Percentiles rank a stretch among this genome's conserved stretches.
Evolutionary conservation across 176 grass and related monocot genomes (phyloP).

Genomic region (Ensete glaucum): DNA sequence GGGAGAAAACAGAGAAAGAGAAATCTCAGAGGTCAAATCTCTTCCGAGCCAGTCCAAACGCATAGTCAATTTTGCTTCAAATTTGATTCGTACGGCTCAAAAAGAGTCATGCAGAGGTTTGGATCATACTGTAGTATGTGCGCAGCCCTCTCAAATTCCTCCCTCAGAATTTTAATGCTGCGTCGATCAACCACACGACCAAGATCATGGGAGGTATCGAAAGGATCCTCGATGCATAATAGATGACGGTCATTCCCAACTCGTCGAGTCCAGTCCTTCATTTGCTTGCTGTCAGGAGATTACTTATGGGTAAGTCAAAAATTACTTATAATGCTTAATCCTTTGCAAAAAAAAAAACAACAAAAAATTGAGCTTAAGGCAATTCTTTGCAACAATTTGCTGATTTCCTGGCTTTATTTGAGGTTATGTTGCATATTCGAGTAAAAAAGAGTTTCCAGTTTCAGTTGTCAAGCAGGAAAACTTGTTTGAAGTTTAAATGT

Average conservation of each 20-base stretch:
- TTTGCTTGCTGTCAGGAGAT: constrained; percentile 32
- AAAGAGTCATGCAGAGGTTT: constrained; percentile 31
- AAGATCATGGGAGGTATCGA: constrained; percentile 43
- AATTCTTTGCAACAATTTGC: neutral
- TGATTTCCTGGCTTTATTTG: too few species aligned
- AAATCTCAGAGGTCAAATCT: too few species aligned
- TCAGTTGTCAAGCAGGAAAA: too few species aligned
- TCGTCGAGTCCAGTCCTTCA: constrained; percentile 48
- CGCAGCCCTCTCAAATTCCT: constrained; percentile 49
- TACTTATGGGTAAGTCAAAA: neutral
- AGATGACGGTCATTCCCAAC: constrained; percentile 47
- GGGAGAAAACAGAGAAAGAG: too few species aligned
- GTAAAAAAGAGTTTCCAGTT: too few species aligned
- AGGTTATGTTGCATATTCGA: too few species aligned
- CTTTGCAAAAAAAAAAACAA: neutral
- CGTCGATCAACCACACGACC: constrained; percentile 43
- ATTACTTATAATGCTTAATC: neutral
- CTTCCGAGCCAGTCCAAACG: too few species aligned
- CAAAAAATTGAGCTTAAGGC: neutral
- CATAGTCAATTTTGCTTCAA: neutral
- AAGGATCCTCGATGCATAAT: constrained; percentile 62
- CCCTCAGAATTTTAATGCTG: constrained; percentile 38
- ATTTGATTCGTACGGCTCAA: constrained; percentile 18
- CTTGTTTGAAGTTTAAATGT: too few species aligned
- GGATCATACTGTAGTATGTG: constrained; percentile 24